Evolutionary conservation across 2,329 filamentous ascomycete genomes (phyloP), one percentile per base, ranked within the genome.

Genomic region (Alternaria postmessia): DNA sequence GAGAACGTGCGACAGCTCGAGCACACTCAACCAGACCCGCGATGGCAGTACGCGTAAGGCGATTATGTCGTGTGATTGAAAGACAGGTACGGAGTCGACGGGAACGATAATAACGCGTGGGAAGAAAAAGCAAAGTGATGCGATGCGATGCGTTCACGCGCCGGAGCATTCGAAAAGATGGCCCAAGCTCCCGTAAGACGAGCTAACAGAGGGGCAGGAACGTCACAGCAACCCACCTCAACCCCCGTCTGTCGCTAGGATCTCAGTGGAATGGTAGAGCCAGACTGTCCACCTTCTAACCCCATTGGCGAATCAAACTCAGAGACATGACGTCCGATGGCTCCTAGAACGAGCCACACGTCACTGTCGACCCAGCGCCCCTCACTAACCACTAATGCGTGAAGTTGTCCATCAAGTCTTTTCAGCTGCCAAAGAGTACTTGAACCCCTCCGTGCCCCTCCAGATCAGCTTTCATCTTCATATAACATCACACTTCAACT

Each of bases 371-470:
- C 55, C 61, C 65, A 65, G 58, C 60, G 66, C 69, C 72, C 69
- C 70, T 71, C 67, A 64, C 66, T 71, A 71, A 63, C 64, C 69
- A 61, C 66, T 70, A 70, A 63, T 61, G 63, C 51, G 46, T 24
- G 58, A 69, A 70, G 56, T 46, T 62, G 55, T 66, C 58, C 47
- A 61, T 69, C 65, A 66, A 65, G 61, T 58, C 56, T 66, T 61
- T 63, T 53, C 61, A 60, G 60, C 61, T 22, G 46, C 30, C 49
- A 49, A 55, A 61, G 57, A 75, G 62, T 75, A 76, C 70, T 78
- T 78, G 60, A 74, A 75, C 72, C 58, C 74, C 70, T 73, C 70
- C 9, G 48, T 62, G 32, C 63, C 70, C 69, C 64, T 65, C 59
- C 42, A 49, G 43, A 59, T 51, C 54, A 22, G 30, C 41, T 28